Conservation (phyloP, 2,329 filamentous ascomycete genomes). For the Xylariaceae sp. region DNA sequence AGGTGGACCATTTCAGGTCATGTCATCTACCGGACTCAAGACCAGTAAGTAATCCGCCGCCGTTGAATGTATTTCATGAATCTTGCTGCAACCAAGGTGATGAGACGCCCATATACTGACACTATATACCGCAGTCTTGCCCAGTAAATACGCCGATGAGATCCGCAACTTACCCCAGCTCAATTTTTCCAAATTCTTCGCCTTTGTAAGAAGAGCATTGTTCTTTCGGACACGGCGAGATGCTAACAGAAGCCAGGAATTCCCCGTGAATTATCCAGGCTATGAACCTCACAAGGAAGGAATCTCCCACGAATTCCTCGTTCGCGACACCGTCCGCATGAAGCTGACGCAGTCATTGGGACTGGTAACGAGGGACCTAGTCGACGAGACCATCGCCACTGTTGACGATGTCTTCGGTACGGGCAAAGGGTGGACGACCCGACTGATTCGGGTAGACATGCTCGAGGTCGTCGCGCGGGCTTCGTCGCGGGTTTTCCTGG, state of each 20-base stretch:
- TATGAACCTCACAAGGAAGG: conserved; percentile 29
- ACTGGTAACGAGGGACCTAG: conserved; percentile 33
- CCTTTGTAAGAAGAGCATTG: conserved; percentile 23
- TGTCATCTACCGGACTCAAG: conserved; percentile 31
- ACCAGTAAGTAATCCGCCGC: conserved; percentile 14
- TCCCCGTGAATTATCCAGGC: conserved; percentile 31
- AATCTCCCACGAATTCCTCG: conserved; percentile 24
- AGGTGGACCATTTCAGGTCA: conserved; percentile 31
- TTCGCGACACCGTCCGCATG: conserved; percentile 30
- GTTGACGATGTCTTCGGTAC: conserved; percentile 33
- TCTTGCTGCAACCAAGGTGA: neutral
- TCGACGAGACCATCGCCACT: conserved; percentile 32
- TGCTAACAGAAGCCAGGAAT: conserved; percentile 26
- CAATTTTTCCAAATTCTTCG: conserved; percentile 32
- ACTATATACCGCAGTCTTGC: conserved; percentile 20
- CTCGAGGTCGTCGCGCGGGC: conserved; percentile 43
- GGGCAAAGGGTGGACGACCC: conserved; percentile 36
- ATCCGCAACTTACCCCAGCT: conserved; percentile 32
- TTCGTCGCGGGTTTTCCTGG: conserved; percentile 46
- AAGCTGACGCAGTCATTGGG: conserved; percentile 33
- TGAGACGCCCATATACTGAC: neutral
- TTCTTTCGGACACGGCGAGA: neutral
- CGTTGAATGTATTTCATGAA: neutral
- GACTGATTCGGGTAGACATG: conserved; percentile 33
- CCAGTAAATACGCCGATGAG: conserved; percentile 33